Percentiles rank a stretch among this genome's conserved stretches.
Conservation (phyloP, 1,284 basidiomycete genomes). For the Tylopilus microsporus region DNA sequence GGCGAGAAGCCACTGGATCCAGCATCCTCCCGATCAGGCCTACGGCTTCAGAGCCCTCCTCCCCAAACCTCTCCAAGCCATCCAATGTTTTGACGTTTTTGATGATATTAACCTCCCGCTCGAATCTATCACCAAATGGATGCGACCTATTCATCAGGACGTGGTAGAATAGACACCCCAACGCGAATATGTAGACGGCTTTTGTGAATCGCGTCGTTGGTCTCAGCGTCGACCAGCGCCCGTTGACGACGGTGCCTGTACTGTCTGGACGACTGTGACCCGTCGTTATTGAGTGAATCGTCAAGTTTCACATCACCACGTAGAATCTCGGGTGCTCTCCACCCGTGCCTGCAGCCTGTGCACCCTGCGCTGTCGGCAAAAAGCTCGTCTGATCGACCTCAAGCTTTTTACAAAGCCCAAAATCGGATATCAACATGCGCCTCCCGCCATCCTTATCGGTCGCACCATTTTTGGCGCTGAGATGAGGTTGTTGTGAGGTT, state of each 20-base stretch:
- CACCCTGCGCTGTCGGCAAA: constrained; percentile 72
- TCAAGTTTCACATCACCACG: constrained; percentile 87
- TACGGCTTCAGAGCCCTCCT: constrained; percentile 83
- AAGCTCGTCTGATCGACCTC: constrained; percentile 93
- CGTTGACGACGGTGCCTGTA: constrained; percentile 43
- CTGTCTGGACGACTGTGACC: constrained; percentile 67
- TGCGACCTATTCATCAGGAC: constrained; percentile 83
- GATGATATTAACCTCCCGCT: constrained; percentile 88
- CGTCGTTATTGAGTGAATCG: constrained; percentile 61
- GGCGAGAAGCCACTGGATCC: constrained; percentile 63
- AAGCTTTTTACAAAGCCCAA: constrained; percentile 88
- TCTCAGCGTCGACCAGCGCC: constrained; percentile 13
- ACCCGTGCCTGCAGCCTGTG: constrained; percentile 85
- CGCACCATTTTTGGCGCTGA: constrained; percentile 60
- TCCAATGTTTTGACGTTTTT: constrained; percentile 71
- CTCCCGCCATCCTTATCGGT: constrained; percentile 52
- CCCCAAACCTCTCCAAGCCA: constrained; percentile 75
- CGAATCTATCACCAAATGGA: constrained; percentile 87
- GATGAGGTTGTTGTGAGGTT: constrained; percentile 97
- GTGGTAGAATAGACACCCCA: constrained; percentile 92
- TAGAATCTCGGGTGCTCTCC: constrained; percentile 92
- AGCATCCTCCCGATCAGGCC: constrained; percentile 78
- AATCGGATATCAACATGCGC: constrained; percentile 92
- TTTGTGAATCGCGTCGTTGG: constrained; percentile 74
- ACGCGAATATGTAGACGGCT: constrained; percentile 89